Evolutionary conservation across 1,284 basidiomycete species (phyloP), one percentile per base, ranked within the genome.

Genomic region (Boletellus sp.): DNA sequence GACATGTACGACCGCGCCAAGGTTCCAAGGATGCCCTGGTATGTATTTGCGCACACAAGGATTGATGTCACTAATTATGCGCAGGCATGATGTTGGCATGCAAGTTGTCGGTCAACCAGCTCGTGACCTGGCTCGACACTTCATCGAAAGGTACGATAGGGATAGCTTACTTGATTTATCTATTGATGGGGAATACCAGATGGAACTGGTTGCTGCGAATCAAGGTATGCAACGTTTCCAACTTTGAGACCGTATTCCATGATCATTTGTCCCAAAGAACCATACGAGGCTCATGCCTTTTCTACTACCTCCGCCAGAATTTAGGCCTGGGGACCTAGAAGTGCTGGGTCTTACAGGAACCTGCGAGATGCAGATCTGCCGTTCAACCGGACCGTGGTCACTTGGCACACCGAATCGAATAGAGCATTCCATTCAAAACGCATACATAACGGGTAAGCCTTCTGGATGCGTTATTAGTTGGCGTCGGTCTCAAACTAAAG

Each of bases 81-180:
- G 36, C 48, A 92, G 91, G 92, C 97, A 99, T 71, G 97, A 99
- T 65, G 91, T 97, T 22, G 92, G 87, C 0, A 79, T 98, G 73
- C 97, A 99, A 70, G 83, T 99, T 26, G 89, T 98, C 16, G 97
- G 97, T 3, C 95, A 97, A 67, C 97, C 97, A 24, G 93, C 96
- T 18, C 81, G 97, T 28, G 97, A 99, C 71, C 72, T 99, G 8
- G 92, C 91, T 54, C 83, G 97, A 37, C 97, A 99, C 72, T 99
- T 99, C 62, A 84, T 93, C 26, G 91, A 98, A 70, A 81, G 95
- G 79, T 92, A 49, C 57, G 72, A 65, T 44, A 61, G 58, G 37
- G 11, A 2, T 5, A 33, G 26, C 43, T 16, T 5, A 12, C 24
- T 45, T 40, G 48, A 58, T 58, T 55, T 62, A 54, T 54, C 50